Conservation (phyloP, 2,329 filamentous ascomycete genomes). For the Pseudogymnoascus sp. region DNA sequence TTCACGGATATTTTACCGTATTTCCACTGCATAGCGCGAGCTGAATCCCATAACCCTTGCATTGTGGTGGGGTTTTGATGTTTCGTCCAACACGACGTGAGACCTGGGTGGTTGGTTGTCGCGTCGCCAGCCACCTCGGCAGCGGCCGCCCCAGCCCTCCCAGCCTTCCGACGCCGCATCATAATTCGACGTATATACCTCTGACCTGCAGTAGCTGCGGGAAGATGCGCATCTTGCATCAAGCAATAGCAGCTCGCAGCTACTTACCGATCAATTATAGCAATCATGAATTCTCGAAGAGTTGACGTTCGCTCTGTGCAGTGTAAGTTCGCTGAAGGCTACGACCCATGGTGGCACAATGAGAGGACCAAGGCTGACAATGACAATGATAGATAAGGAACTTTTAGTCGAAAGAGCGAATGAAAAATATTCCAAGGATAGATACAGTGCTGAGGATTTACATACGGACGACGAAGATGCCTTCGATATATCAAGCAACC, state of each 20-base stretch:
- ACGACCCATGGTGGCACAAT: neutral
- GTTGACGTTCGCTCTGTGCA: slow-evolving; percentile 6
- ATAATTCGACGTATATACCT: slow-evolving; percentile 12
- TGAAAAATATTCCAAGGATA: slow-evolving; percentile 4
- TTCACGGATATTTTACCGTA: neutral
- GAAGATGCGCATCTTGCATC: slow-evolving; percentile 11
- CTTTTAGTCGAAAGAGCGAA: slow-evolving; percentile 9
- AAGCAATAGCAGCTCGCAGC: neutral
- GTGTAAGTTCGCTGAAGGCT: neutral
- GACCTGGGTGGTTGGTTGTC: slow-evolving; percentile 2
- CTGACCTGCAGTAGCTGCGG: slow-evolving; percentile 7
- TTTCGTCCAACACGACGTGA: slow-evolving; percentile 7
- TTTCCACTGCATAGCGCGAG: neutral
- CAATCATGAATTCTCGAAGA: slow-evolving; percentile 9
- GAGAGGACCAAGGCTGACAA: neutral
- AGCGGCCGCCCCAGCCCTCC: slow-evolving; percentile 8
- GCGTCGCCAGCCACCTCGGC: slow-evolving; percentile 9
- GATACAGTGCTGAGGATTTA: slow-evolving; percentile 14
- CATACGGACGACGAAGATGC: slow-evolving; percentile 26
- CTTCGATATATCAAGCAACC: slow-evolving; percentile 15
- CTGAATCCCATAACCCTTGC: neutral
- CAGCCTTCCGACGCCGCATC: slow-evolving; percentile 1
- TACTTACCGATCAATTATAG: neutral
- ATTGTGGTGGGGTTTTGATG: slow-evolving; percentile 6
- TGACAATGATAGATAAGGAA: neutral